Evolutionary conservation across 768 basidiomycete genomes (phyloP).

Genomic region (Boletus bicolor): DNA sequence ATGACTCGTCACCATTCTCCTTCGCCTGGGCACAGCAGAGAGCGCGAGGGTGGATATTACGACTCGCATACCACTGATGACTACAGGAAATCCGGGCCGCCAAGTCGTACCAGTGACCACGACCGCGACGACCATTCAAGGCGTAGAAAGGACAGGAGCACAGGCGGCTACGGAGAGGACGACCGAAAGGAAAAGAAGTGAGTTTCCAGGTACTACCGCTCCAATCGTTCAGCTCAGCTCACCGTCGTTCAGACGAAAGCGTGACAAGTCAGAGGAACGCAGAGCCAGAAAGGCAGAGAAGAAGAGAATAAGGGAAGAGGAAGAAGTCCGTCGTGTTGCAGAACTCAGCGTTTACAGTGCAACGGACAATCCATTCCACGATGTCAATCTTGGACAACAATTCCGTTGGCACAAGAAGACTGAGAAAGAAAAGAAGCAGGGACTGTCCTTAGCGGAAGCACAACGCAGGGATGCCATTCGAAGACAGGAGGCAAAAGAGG

Average conservation of each 20-base stretch:
- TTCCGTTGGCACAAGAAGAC: conserved; percentile 99
- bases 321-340: conserved; percentile 88
- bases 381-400: conserved; percentile 92
- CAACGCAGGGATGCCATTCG: conserved; percentile 76
- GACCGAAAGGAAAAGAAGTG: conserved; percentile 49
- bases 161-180: conserved; percentile 22
- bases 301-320: conserved; percentile 76
- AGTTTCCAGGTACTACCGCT: conserved; percentile 12
- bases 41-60: conserved; percentile 31
- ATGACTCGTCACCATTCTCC: conserved; percentile 50
- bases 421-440: conserved; percentile 91
- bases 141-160: conserved; percentile 23
- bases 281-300: conserved; percentile 86
- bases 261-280: conserved; percentile 85
- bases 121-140: conserved; percentile 30
- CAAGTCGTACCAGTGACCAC: conserved; percentile 32
- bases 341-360: conserved; percentile 97
- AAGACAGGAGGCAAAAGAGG: conserved; percentile 90
- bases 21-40: conserved; percentile 36
- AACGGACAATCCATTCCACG: conserved; percentile 97
- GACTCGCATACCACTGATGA: conserved; percentile 35
- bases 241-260: conserved; percentile 56
- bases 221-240: neutral
- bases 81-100: conserved; percentile 25
- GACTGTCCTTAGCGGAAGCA: conserved; percentile 74